phyloP scores from a whole-genome alignment of 768 basidiomycete species.

The Pleurotus pulmonarius region DNA sequence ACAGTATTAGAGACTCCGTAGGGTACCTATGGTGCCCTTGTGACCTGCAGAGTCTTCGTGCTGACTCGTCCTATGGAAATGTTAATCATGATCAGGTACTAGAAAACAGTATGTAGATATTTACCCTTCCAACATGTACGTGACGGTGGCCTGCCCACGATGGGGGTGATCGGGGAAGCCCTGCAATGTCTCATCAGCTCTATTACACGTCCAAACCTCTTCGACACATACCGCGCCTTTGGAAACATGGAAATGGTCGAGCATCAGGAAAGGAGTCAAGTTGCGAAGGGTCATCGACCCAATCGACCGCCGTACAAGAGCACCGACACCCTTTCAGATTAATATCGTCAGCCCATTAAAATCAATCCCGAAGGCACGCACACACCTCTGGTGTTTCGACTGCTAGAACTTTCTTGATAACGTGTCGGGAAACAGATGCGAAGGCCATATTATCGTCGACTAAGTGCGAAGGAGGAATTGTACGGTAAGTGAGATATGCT shows the following conservation, averaged over 20 bases:
- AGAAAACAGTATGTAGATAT: background rate
- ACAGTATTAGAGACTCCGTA: background rate
- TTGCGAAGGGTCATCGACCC: slow-evolving; percentile 73
- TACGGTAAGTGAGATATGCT: slow-evolving; percentile 13
- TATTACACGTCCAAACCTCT: background rate
- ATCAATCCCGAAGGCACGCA: background rate
- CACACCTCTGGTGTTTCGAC: slow-evolving; percentile 68
- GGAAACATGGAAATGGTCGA: slow-evolving; percentile 75
- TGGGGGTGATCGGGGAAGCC: slow-evolving; percentile 95
- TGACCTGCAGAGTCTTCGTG: slow-evolving; percentile 95
- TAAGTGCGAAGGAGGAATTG: slow-evolving; percentile 9
- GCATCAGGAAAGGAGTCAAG: slow-evolving; percentile 87
- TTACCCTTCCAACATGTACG: slow-evolving; percentile 85
- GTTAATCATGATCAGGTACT: background rate
- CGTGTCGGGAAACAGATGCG: slow-evolving; percentile 53
- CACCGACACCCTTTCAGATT: slow-evolving; percentile 65
- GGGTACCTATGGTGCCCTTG: slow-evolving; percentile 58
- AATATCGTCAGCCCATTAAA: slow-evolving; percentile 1
- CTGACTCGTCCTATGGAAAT: slow-evolving; percentile 47
- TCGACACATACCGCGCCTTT: slow-evolving; percentile 57
- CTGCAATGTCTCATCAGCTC: slow-evolving; percentile 26
- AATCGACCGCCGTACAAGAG: slow-evolving; percentile 81
- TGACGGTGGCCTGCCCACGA: slow-evolving; percentile 83
- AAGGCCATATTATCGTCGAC: slow-evolving; percentile 20
- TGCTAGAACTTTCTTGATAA: slow-evolving; percentile 74